These are phyloP conservation scores for Cadophora gregata DNA, from an alignment of 2,329 filamentous ascomycete genomes.

Conservation along the genomic window DNA sequence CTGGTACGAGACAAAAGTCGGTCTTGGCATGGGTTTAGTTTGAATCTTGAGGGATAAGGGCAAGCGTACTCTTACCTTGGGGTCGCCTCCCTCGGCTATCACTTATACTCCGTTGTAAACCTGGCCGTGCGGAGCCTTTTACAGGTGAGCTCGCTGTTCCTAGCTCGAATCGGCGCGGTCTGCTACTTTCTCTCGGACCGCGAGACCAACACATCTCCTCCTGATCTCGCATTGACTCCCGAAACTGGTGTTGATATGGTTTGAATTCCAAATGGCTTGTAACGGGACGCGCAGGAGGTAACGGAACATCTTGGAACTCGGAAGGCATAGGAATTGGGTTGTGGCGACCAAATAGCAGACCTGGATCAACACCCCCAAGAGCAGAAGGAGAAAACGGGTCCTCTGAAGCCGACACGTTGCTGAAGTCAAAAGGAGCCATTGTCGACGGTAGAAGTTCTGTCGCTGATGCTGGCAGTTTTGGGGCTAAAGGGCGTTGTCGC, in stretches of 20 bases:
- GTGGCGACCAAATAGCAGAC: slow-evolving; percentile 60
- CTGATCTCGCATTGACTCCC: slow-evolving; percentile 42
- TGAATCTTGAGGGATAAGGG: not conserved
- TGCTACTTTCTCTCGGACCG: slow-evolving; percentile 35
- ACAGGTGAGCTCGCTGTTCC: slow-evolving; percentile 42
- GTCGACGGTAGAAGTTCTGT: slow-evolving; percentile 48
- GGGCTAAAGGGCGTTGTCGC: slow-evolving; percentile 55
- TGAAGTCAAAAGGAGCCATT: slow-evolving; percentile 49
- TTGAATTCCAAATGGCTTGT: slow-evolving; percentile 39
- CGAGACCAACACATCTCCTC: slow-evolving; percentile 42
- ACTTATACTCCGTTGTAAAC: slow-evolving; percentile 41
- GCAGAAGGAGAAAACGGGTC: slow-evolving; percentile 58
- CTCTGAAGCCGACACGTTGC: slow-evolving; percentile 49
- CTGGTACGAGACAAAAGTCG: slow-evolving; percentile 30
- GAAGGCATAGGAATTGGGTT: slow-evolving; percentile 32
- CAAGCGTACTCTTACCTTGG: slow-evolving; percentile 37
- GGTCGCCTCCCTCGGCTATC: slow-evolving; percentile 38
- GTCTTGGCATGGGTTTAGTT: slow-evolving; percentile 32
- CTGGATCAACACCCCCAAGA: slow-evolving; percentile 62
- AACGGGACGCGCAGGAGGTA: slow-evolving; percentile 39
- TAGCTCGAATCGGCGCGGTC: slow-evolving; percentile 35
- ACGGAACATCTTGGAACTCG: slow-evolving; percentile 36
- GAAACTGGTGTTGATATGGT: slow-evolving; percentile 44
- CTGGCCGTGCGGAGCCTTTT: slow-evolving; percentile 38
- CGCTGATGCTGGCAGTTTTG: slow-evolving; percentile 42